Evolutionary conservation across 148 eudicot genomes (phyloP).

Genomic region (Fagopyrum tataricum): DNA sequence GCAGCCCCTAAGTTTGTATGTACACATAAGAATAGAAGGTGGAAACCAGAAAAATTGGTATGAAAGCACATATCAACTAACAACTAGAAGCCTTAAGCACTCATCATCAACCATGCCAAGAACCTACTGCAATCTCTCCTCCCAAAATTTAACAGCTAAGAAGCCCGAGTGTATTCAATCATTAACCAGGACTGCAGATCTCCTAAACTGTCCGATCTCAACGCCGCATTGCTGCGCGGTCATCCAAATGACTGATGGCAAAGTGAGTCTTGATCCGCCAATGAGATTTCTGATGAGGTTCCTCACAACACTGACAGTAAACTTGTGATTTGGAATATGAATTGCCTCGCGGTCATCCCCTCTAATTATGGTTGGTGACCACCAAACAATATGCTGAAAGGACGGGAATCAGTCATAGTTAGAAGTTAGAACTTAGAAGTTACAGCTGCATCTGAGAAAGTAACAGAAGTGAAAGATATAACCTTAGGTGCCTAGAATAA

Average conservation of each 20-base stretch:
- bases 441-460: too few species aligned
- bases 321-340: conserved; percentile 92
- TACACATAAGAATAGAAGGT: too few species aligned
- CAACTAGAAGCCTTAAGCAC: neutral
- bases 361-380: conserved; percentile 91
- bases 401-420: neutral
- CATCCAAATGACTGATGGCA: conserved; percentile 83
- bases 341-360: conserved; percentile 96
- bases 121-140: too few species aligned
- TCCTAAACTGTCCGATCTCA: too few species aligned
- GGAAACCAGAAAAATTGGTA: neutral
- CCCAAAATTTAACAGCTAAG: too few species aligned
- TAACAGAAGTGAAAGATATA: too few species aligned
- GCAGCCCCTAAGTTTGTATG: too few species aligned
- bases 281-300: conserved; percentile 88
- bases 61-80: neutral
- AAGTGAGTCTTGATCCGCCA: conserved; percentile 94
- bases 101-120: too few species aligned
- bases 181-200: neutral
- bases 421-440: too few species aligned
- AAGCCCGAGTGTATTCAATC: neutral
- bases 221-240: too few species aligned
- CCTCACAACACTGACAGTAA: conserved; percentile 85
- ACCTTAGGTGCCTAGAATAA: neutral
- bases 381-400: conserved; percentile 90